Conservation (phyloP, 164 flowering plant genomes). For the Stephania yunnanensis region DNA sequence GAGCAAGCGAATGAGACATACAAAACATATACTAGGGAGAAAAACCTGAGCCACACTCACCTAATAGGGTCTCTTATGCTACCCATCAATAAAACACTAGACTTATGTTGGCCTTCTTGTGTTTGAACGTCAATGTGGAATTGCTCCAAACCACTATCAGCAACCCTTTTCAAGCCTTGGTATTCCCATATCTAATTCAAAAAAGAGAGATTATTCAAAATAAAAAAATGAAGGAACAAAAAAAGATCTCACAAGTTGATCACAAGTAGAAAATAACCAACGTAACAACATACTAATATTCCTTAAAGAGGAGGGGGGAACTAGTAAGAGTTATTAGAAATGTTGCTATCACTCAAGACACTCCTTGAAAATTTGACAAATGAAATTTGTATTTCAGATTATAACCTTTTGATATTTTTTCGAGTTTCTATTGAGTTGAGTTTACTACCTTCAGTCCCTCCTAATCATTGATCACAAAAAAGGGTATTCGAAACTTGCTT, state of each 20-base stretch:
- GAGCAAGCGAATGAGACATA: background rate
- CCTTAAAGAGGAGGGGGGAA: no score
- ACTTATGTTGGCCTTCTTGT: conserved; percentile 36
- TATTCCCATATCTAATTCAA: conserved; percentile 66
- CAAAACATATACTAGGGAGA: background rate
- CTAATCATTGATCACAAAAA: no score
- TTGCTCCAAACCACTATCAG: conserved; percentile 53
- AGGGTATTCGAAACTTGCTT: no score
- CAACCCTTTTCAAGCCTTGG: conserved; percentile 25
- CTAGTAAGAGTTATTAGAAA: no score
- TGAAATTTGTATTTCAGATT: background rate
- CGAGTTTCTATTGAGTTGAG: no score
- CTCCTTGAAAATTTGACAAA: background rate
- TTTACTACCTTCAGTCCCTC: no score
- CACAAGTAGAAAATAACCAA: background rate
- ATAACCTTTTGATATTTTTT: background rate
- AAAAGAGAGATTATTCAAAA: background rate
- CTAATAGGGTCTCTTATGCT: conserved; percentile 38
- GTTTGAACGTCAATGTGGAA: conserved; percentile 34
- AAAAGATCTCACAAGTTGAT: background rate
- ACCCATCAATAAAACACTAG: conserved; percentile 47
- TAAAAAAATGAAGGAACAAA: background rate
- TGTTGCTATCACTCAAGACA: no score
- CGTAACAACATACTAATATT: no score
- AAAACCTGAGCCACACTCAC: conserved; percentile 24